These are phyloP conservation scores for Capronia coronata DNA, from an alignment of 2,329 filamentous ascomycete species.

Conservation along the genomic window DNA sequence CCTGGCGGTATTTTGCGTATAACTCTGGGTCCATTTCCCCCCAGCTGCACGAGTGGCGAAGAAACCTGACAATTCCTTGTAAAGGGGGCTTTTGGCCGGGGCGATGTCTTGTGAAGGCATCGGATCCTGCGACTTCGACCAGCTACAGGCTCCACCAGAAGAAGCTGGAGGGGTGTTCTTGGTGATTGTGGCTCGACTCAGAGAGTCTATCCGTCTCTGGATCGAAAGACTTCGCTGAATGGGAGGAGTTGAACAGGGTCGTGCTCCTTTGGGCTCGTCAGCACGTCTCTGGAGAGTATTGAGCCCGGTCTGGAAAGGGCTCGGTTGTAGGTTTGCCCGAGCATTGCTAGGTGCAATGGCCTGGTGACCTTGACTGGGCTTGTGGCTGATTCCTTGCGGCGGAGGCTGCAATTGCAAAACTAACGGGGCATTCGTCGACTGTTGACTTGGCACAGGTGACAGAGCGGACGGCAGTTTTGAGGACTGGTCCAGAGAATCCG, in stretches of 20 bases:
- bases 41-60: conserved; percentile 15
- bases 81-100: conserved; percentile 6
- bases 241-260: neutral
- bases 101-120: conserved; percentile 6
- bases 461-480: neutral
- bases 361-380: neutral
- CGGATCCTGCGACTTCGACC: neutral
- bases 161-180: neutral
- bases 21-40: conserved; percentile 13
- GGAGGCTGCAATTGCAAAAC: neutral
- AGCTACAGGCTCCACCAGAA: neutral
- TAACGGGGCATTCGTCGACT: neutral
- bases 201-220: neutral
- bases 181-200: neutral
- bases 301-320: no score
- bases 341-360: no score
- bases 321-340: no score
- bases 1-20: neutral
- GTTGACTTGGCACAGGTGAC: neutral
- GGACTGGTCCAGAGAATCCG: neutral
- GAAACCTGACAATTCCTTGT: conserved; percentile 24
- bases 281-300: no score
- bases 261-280: neutral
- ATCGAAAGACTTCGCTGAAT: neutral
- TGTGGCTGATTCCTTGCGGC: neutral